Conservation (phyloP, 2,329 filamentous ascomycete genomes). For the Epichloe typhina region DNA sequence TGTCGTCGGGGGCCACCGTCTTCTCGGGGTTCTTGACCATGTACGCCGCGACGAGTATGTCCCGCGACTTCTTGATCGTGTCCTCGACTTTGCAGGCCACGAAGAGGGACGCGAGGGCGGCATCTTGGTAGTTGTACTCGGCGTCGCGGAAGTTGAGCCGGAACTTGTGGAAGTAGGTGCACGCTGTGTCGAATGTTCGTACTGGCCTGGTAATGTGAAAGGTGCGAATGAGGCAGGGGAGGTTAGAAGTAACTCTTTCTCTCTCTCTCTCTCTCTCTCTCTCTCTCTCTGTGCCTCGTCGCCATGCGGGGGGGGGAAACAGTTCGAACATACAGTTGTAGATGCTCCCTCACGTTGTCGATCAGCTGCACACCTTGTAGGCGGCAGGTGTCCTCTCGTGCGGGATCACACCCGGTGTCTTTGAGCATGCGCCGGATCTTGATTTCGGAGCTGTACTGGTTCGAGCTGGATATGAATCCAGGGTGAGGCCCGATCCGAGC, state of each 20-base stretch:
- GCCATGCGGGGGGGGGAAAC: too few species aligned
- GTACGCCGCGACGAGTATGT: conserved; percentile 82
- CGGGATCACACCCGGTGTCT: conserved; percentile 56
- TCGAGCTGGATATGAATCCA: conserved; percentile 34
- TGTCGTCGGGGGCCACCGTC: conserved; percentile 67
- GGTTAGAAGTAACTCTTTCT: neutral
- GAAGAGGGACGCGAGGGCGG: conserved; percentile 76
- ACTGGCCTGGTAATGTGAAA: conserved; percentile 47
- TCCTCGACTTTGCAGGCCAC: conserved; percentile 96
- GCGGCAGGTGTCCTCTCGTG: conserved; percentile 67
- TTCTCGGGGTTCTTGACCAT: conserved; percentile 62
- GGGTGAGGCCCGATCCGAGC: conserved; percentile 27
- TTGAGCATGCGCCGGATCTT: conserved; percentile 61
- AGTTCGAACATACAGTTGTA: conserved; percentile 53
- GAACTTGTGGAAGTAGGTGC: conserved; percentile 88
- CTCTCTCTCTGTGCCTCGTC: neutral
- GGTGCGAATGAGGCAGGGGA: neutral
- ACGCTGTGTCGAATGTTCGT: conserved; percentile 83
- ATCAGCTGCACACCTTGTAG: conserved; percentile 83
- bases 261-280: neutral
- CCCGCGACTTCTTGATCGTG: conserved; percentile 89
- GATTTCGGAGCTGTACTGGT: conserved; percentile 72
- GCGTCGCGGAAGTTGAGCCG: conserved; percentile 71
- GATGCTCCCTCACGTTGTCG: conserved; percentile 63
- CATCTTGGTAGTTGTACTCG: conserved; percentile 79